phyloP scores from a whole-genome alignment of 495 filamentous ascomycete genomes.

The Rhypophila decipiens region DNA sequence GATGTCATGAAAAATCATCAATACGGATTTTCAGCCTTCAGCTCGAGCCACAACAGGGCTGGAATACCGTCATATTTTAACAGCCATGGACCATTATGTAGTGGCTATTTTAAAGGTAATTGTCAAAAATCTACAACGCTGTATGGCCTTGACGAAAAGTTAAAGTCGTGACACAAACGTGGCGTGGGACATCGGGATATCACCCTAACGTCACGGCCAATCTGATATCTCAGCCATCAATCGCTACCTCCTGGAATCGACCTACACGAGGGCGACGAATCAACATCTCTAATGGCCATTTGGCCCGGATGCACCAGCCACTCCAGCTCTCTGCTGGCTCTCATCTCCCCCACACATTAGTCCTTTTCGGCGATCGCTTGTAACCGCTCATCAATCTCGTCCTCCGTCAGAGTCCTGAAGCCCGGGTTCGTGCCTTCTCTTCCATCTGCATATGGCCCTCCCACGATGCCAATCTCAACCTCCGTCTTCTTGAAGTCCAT shows the following conservation, averaged over 20 bases:
- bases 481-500: constrained; percentile 99
- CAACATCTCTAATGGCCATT: constrained; percentile 1
- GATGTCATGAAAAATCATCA: background rate
- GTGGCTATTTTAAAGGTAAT: constrained; percentile 1
- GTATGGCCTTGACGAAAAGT: constrained; percentile 5
- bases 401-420: constrained; percentile 88
- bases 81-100: constrained; percentile 9
- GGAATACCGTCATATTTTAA: constrained; percentile 1
- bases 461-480: constrained; percentile 94
- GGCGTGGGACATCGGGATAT: constrained; percentile 15
- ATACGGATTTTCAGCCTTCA: constrained; percentile 22
- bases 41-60: constrained; percentile 21
- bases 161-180: constrained; percentile 16
- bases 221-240: constrained; percentile 1
- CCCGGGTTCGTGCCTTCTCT: constrained; percentile 67
- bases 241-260: constrained; percentile 3
- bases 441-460: constrained; percentile 71
- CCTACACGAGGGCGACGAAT: constrained; percentile 7
- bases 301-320: constrained; percentile 10
- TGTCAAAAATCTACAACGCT: too few relatives aligned
- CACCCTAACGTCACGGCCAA: constrained; percentile 16
- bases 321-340: constrained; percentile 9
- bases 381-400: constrained; percentile 96
- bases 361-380: constrained; percentile 98
- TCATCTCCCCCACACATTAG: constrained; percentile 41